A percentile compares a stretch with the other conserved stretches of the same genome.
Conservation (phyloP, 148 eudicot species). For the Rheum nobile region DNA sequence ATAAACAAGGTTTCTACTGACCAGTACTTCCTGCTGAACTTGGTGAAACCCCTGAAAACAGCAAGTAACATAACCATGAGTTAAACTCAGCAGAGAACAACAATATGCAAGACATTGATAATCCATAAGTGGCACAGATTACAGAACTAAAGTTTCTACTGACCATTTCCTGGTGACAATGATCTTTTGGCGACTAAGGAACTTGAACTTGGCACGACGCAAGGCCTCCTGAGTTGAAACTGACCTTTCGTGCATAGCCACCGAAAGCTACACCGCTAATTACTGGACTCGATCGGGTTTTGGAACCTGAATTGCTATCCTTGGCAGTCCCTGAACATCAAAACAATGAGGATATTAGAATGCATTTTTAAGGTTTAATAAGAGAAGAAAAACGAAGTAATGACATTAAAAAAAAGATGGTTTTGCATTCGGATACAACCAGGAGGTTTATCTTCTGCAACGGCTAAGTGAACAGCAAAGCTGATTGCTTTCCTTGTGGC, state of each 20-base stretch:
- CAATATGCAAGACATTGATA: neutral
- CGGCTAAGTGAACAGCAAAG: constrained; percentile 57
- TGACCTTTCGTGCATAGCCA: constrained; percentile 85
- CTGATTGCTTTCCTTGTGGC: constrained; percentile 72
- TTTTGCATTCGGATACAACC: constrained; percentile 45
- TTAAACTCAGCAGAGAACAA: too few relatives aligned
- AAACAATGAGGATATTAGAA: neutral
- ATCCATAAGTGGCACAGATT: neutral
- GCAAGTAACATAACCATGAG: neutral
- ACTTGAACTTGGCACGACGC: constrained; percentile 43
- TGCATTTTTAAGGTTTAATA: constrained; percentile 11
- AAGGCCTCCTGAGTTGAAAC: constrained; percentile 31
- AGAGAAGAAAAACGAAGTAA: neutral
- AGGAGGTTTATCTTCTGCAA: constrained; percentile 54
- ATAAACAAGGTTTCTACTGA: constrained; percentile 8
- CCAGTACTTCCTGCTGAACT: constrained; percentile 29
- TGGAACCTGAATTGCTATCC: constrained; percentile 5
- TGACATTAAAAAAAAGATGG: neutral
- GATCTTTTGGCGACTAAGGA: constrained; percentile 46
- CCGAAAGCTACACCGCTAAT: constrained; percentile 85
- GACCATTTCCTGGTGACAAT: constrained; percentile 47
- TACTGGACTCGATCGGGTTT: constrained; percentile 19
- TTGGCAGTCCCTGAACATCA: constrained; percentile 17
- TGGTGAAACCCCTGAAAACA: constrained; percentile 27
- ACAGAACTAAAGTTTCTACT: neutral